Evolutionary conservation across 805 yeast genomes (phyloP).

Genomic region (Kodamaea neixiangensis): DNA sequence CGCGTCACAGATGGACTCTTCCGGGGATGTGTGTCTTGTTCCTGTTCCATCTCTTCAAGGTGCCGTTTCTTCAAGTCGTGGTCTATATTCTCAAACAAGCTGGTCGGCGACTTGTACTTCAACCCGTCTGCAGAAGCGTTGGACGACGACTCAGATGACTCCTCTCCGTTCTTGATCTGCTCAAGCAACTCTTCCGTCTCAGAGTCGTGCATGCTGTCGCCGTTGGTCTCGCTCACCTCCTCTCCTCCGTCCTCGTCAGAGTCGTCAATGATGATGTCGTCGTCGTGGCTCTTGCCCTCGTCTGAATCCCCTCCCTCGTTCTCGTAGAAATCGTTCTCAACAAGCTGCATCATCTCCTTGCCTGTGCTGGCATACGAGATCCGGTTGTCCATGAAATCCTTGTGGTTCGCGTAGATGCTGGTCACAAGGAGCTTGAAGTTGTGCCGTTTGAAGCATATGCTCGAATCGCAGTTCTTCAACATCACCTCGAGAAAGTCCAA

Average conservation of each 20-base stretch:
- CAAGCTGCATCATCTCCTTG: constrained; percentile 28
- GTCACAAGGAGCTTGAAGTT: constrained; percentile 32
- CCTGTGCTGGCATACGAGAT: constrained; percentile 31
- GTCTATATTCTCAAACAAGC: constrained; percentile 10
- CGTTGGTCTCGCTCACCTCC: neutral
- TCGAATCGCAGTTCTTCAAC: constrained; percentile 25
- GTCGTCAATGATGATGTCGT: constrained; percentile 9
- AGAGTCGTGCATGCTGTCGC: neutral
- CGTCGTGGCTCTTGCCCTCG: constrained; percentile 5
- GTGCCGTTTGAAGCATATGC: constrained; percentile 16
- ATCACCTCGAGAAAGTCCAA: constrained; percentile 62
- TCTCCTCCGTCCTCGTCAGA: constrained; percentile 7
- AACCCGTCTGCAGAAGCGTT: neutral
- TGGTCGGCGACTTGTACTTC: constrained; percentile 11
- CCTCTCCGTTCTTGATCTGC: neutral
- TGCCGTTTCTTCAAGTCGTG: constrained; percentile 10
- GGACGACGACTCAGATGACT: neutral
- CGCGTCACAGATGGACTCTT: constrained; percentile 1
- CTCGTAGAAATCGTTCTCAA: constrained; percentile 22
- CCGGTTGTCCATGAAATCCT: constrained; percentile 20
- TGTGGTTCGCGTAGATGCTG: constrained; percentile 34
- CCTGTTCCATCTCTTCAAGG: constrained; percentile 7
- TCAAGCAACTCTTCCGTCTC: neutral
- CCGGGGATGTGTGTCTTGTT: neutral
- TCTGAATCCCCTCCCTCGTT: constrained; percentile 4